These are phyloP conservation scores for Erysiphe pulchra DNA, from an alignment of 2,329 filamentous ascomycete genomes.

Conservation along the genomic window DNA sequence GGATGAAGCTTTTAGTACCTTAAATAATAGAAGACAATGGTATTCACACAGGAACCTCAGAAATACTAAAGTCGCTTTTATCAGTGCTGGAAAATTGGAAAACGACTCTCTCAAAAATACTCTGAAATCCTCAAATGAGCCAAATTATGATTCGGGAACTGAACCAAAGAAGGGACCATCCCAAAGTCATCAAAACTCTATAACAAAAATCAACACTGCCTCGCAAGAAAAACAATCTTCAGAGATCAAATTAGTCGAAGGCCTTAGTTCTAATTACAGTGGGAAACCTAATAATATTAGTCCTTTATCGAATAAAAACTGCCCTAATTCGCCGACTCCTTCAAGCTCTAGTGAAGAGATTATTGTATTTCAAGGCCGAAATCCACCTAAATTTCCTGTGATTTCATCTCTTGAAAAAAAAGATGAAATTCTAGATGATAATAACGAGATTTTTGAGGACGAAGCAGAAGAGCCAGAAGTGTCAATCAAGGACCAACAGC, in stretches of 20 bases:
- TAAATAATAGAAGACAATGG: slow-evolving; percentile 10
- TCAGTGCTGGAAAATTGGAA: slow-evolving; percentile 28
- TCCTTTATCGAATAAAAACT: slow-evolving; percentile 11
- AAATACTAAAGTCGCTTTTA: slow-evolving; percentile 28
- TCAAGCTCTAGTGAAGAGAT: slow-evolving; percentile 48
- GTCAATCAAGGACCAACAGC: neutral
- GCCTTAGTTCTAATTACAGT: slow-evolving; percentile 3
- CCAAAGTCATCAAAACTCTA: no score
- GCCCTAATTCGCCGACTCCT: slow-evolving; percentile 14
- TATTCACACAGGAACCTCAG: slow-evolving; percentile 24
- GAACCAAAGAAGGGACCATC: no score
- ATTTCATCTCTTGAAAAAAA: neutral
- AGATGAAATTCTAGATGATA: neutral
- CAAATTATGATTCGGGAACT: no score
- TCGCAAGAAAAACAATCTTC: no score
- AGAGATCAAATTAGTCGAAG: no score
- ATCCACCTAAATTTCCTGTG: neutral
- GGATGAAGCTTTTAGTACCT: neutral
- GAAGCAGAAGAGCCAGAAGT: neutral
- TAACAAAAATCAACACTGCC: no score
- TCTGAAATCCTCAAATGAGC: no score
- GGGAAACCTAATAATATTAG: slow-evolving; percentile 11
- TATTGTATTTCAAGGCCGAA: slow-evolving; percentile 37
- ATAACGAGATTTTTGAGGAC: neutral
- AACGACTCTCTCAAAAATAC: neutral